Conservation (phyloP, 1,284 basidiomycete species). For the Chiua sp. region DNA sequence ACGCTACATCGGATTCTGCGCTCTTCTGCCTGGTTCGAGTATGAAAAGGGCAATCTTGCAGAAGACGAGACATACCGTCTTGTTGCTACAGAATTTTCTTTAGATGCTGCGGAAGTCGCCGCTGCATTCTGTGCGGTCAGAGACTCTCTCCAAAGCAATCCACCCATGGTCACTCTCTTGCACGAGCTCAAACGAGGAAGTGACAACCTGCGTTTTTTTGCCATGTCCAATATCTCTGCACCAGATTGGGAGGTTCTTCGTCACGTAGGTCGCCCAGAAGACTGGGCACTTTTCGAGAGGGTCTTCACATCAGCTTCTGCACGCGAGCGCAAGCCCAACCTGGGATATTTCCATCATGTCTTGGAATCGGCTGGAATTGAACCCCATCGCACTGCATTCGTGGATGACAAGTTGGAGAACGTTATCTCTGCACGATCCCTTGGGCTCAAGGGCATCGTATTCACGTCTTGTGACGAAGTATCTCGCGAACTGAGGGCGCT, state of each 20-base stretch:
- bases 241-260: constrained; percentile 29
- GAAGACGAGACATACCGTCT: constrained; percentile 21
- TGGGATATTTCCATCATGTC: constrained; percentile 27
- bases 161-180: constrained; percentile 20
- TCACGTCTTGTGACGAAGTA: constrained; percentile 23
- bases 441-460: constrained; percentile 28
- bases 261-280: constrained; percentile 10
- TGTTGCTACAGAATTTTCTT: constrained; percentile 18
- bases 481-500: constrained; percentile 18
- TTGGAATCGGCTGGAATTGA: constrained; percentile 25
- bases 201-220: constrained; percentile 19
- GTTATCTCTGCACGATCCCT: constrained; percentile 26
- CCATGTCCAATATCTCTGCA: constrained; percentile 30
- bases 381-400: constrained; percentile 26
- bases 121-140: constrained; percentile 13
- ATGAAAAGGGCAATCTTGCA: constrained; percentile 26
- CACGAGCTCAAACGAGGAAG: constrained; percentile 15
- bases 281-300: constrained; percentile 30
- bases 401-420: constrained; percentile 29
- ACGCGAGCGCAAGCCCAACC: constrained; percentile 29
- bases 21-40: constrained; percentile 29
- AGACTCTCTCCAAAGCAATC: constrained; percentile 15
- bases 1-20: constrained; percentile 19
- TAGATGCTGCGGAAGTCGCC: constrained; percentile 16
- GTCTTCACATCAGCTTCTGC: constrained; percentile 27